Evolutionary conservation across 2,329 filamentous ascomycete genomes (phyloP).

Genomic region (Zelopaecilomyces penicillatus): DNA sequence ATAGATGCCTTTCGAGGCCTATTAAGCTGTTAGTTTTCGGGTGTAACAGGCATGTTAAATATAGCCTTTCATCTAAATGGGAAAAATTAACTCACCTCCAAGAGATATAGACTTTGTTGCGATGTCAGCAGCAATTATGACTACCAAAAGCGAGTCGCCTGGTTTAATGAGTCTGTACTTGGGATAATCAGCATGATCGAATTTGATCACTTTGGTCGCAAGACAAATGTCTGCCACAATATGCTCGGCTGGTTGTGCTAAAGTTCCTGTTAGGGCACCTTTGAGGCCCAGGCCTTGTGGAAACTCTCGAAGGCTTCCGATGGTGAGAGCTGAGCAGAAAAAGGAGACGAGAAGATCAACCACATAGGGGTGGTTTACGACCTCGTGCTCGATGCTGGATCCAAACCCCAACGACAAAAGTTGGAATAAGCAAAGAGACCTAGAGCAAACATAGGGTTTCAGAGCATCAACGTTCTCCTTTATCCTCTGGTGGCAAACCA

Average conservation of each 20-base stretch:
- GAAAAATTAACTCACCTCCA: constrained; percentile 1
- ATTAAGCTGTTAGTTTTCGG: no score
- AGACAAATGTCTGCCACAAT: constrained; percentile 3
- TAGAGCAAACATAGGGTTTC: constrained; percentile 72
- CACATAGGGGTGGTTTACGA: constrained; percentile 68
- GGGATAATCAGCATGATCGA: neutral
- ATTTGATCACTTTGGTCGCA: neutral
- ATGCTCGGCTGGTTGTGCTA: neutral
- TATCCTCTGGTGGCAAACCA: constrained; percentile 70
- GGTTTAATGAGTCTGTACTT: neutral
- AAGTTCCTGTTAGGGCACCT: constrained; percentile 13
- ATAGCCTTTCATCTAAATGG: neutral
- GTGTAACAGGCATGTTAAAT: neutral
- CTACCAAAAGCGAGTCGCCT: constrained; percentile 2
- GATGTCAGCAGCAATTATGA: neutral
- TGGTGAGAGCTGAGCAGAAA: constrained; percentile 54
- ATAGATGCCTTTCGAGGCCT: constrained; percentile 5
- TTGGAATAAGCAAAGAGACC: constrained; percentile 72
- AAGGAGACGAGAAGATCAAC: constrained; percentile 80
- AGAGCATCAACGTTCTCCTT: constrained; percentile 57
- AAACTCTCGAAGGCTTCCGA: constrained; percentile 32
- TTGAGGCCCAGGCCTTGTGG: constrained; percentile 34
- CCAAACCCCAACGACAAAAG: constrained; percentile 83
- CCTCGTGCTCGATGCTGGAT: constrained; percentile 76
- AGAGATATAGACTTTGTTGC: neutral